Evolutionary conservation across 2,329 filamentous ascomycete genomes (phyloP), one percentile per base, ranked within the genome.

Genomic region (Talaromyces sp.): DNA sequence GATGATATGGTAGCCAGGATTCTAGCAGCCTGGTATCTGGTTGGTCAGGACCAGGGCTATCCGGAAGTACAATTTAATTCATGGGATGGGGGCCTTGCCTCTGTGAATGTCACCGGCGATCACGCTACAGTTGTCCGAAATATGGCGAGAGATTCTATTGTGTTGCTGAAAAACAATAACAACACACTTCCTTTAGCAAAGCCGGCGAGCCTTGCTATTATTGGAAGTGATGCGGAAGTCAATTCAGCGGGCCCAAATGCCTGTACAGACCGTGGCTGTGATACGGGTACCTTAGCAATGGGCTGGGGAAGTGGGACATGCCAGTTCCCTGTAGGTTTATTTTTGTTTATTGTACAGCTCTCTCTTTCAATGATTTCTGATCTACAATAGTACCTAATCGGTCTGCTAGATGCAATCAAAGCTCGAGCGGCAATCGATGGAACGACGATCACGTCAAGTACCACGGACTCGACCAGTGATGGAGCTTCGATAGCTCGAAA

Each of bases 231-330:
- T 67, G 87, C 88, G 21, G 88, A 87, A 10, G 79, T 84, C 2
- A 87, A 86, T 6, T 73, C 75, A 0, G 79, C 84, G 19, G 92
- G 92, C 0, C 85, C 88, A 2, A 97, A 97, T 69, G 80, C 80
- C 4, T 97, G 93, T 72, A 68, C 77, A 5, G 91, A 96, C 70
- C 85, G 91, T 50, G 88, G 84, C 56, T 97, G 93, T 75, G 96
- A 96, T 71, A 86, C 90, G 65, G 92, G 91, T 9, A 96, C 91
- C 0, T 79, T 97, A 3, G 91, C 84, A 3, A 89, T 88, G 21
- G 93, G 93, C 13, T 97, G 93, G 93, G 93, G 93, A 11, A 95
- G 90, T 4, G 93, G 93, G 1, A 86, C 91, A 0, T 91, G 91
- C 8, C 86, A 96, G 49, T 93, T 93, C 62, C 89, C 90, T 2